Percentiles rank a stretch among this genome's conserved stretches.
Conservation (phyloP, 1,284 basidiomycete genomes). For the Hemileia vastatrix region DNA sequence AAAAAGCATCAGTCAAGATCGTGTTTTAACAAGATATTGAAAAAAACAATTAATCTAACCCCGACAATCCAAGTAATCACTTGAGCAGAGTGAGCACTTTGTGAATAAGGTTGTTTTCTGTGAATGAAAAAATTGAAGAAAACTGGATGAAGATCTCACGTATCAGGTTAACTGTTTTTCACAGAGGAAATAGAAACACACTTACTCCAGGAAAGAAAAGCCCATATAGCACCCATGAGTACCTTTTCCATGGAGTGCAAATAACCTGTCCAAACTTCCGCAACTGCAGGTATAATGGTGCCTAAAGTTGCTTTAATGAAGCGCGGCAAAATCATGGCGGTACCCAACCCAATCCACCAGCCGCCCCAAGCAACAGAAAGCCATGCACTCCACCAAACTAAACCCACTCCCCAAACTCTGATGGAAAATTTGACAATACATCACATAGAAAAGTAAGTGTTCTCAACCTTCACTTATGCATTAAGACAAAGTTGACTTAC, state of each 20-base stretch:
- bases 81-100: too few relatives aligned
- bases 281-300: conserved; percentile 58
- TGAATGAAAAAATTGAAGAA: conserved; percentile 24
- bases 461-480: background rate
- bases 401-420: conserved; percentile 11
- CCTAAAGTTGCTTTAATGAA: conserved; percentile 55
- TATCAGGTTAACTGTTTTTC: conserved; percentile 23
- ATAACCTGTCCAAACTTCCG: conserved; percentile 49
- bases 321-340: conserved; percentile 48
- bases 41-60: conserved; percentile 1
- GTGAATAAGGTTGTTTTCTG: conserved; percentile 28
- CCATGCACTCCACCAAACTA: conserved; percentile 49
- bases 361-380: conserved; percentile 67
- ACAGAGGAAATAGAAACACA: background rate
- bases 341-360: conserved; percentile 70
- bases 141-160: conserved; percentile 25
- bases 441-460: background rate
- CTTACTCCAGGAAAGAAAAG: conserved; percentile 1
- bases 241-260: conserved; percentile 19
- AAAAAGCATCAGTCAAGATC: conserved; percentile 32
- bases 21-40: conserved; percentile 44
- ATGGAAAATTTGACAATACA: background rate
- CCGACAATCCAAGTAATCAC: too few relatives aligned
- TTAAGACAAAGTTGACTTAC: background rate
- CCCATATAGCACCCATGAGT: conserved; percentile 22